Evolutionary conservation across 2,329 filamentous ascomycete species (phyloP).

Genomic region (Neospermospora avenae): DNA sequence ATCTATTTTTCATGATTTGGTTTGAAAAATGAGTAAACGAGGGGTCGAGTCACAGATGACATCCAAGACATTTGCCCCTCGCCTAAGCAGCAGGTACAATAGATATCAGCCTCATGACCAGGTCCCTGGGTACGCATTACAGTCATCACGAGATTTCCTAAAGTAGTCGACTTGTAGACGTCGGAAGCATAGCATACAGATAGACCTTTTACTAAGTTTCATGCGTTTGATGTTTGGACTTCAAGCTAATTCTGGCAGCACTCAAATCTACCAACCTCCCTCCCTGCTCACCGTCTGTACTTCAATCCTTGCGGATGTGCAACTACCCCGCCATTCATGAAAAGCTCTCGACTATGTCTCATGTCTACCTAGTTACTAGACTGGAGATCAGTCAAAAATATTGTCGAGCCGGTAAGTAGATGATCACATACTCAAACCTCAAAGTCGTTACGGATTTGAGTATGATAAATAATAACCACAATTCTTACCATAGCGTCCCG

Average conservation of each 20-base stretch:
- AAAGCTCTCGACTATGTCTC: neutral
- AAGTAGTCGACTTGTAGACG: neutral
- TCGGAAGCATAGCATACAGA: neutral
- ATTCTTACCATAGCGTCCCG: too few species aligned
- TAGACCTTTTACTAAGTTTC: too few species aligned
- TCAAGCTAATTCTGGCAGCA: neutral
- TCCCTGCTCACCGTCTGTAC: neutral
- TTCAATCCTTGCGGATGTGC: neutral
- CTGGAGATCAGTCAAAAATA: too few species aligned
- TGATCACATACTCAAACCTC: too few species aligned
- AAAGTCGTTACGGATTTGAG: too few species aligned
- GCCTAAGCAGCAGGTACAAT: conserved; percentile 4
- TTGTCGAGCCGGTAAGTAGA: too few species aligned
- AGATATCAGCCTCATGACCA: neutral
- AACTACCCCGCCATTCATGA: neutral
- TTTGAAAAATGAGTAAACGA: neutral
- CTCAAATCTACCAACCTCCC: neutral
- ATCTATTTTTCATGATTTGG: neutral
- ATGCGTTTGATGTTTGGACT: neutral
- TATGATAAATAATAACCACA: too few species aligned
- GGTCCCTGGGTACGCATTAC: neutral
- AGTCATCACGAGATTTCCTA: neutral
- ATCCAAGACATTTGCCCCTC: conserved; percentile 1
- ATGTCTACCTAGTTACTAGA: too few species aligned
- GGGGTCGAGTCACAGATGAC: neutral